A percentile compares a stretch with the other conserved stretches of the same genome.
Conservation (phyloP, 352 stramenopile species). For the Phytophthora pistaciae region DNA sequence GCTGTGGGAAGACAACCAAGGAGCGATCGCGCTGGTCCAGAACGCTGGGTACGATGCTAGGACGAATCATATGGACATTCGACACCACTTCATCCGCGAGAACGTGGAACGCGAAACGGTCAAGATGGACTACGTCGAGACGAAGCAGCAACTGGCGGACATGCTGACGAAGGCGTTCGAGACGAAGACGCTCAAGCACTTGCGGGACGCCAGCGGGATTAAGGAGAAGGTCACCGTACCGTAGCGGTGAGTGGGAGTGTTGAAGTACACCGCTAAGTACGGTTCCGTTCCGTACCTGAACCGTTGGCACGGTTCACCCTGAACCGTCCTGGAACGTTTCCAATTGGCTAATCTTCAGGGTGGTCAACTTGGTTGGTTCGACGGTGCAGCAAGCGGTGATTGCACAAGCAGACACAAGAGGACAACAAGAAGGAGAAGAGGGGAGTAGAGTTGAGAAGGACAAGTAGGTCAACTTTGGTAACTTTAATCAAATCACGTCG, state of each 20-base stretch:
- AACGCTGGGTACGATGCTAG: conserved; percentile 11
- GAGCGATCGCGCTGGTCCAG: conserved; percentile 4
- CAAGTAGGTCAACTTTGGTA: no score
- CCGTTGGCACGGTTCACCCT: no score
- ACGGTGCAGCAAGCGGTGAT: no score
- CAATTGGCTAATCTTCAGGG: no score
- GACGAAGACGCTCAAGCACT: conserved; percentile 15
- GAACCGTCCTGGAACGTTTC: no score
- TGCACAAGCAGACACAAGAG: no score
- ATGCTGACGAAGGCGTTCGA: conserved; percentile 12
- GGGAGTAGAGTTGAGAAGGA: no score
- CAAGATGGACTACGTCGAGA: conserved; percentile 12
- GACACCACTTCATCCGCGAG: conserved; percentile 11
- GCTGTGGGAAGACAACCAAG: conserved; percentile 16
- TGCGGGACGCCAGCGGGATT: conserved; percentile 2
- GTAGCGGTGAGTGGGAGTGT: conserved; percentile 17
- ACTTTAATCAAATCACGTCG: no score
- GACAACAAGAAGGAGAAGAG: no score
- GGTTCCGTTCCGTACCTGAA: no score
- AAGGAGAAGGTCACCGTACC: not conserved
- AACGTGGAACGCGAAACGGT: conserved; percentile 9
- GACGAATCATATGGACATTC: conserved; percentile 15
- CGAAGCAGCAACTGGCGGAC: conserved; percentile 4
- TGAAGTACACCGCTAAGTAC: not conserved
- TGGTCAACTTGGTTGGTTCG: no score